Percentiles rank a stretch among this genome's conserved stretches.
These are phyloP conservation scores for Ballota nigra DNA, from an alignment of 257 asterid species.

Conservation along the genomic window DNA sequence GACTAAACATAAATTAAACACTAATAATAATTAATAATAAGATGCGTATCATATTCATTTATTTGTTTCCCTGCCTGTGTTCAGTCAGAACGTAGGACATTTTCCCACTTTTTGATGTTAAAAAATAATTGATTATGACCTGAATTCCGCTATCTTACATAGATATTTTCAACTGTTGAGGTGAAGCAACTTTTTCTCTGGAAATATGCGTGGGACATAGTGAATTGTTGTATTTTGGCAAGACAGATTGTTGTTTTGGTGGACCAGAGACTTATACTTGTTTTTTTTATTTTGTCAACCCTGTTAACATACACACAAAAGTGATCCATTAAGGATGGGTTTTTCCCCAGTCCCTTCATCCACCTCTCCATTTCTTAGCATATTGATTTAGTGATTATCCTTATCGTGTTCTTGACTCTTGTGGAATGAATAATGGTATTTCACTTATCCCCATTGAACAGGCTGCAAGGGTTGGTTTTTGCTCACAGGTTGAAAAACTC, in stretches of 20 bases:
- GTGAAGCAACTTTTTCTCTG: not conserved
- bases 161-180: not conserved
- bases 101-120: not conserved
- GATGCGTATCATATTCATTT: too few relatives aligned
- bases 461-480: constrained; percentile 69
- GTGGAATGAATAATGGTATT: constrained; percentile 7
- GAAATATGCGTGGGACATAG: not conserved
- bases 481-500: constrained; percentile 48
- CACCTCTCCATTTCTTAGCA: constrained; percentile 3
- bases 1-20: too few relatives aligned
- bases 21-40: too few relatives aligned
- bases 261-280: not conserved
- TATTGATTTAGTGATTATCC: not conserved
- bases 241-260: not conserved
- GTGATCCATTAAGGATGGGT: not conserved
- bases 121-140: not conserved
- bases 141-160: not conserved
- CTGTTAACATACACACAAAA: not conserved
- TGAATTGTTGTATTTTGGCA: not conserved
- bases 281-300: not conserved
- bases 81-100: not conserved
- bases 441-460: constrained; percentile 31
- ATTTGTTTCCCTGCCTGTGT: not conserved
- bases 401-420: constrained; percentile 7
- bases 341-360: not conserved